Evolutionary conservation across 2,329 filamentous ascomycete genomes (phyloP).

Genomic region (Cercospora sojina): DNA sequence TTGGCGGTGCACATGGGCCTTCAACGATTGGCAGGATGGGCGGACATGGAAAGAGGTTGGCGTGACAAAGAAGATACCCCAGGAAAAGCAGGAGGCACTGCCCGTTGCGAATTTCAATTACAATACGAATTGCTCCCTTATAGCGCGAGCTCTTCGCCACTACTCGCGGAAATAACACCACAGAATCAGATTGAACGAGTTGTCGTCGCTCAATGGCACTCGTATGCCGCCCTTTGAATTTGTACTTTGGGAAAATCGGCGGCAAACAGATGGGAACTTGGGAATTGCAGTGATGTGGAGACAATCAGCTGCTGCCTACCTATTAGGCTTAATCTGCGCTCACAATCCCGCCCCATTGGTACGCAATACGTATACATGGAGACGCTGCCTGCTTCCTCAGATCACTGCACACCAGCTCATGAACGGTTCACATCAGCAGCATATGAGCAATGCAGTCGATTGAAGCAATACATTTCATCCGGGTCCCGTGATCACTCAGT

Average conservation of each 20-base stretch:
- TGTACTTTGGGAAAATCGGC: not conserved
- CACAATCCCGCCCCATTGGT: not conserved
- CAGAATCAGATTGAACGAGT: not conserved
- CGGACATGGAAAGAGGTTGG: not conserved
- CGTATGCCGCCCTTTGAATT: not conserved
- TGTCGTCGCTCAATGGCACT: not conserved
- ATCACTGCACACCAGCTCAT: too few species aligned
- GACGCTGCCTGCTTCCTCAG: too few species aligned
- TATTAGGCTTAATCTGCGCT: not conserved
- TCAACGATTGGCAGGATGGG: not conserved
- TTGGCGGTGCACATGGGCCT: not conserved
- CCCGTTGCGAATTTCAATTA: not conserved
- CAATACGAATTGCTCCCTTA: not conserved
- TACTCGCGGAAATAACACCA: not conserved
- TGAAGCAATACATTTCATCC: too few species aligned
- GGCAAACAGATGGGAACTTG: not conserved
- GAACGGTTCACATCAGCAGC: too few species aligned
- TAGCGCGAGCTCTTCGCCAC: not conserved
- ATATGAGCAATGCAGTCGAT: too few species aligned
- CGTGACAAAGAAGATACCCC: not conserved
- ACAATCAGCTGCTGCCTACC: not conserved
- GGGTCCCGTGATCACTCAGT: too few species aligned
- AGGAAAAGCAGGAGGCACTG: not conserved
- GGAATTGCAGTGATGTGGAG: not conserved
- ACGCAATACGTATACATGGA: too few species aligned